Evolutionary conservation across 2,329 filamentous ascomycete species (phyloP).

Genomic region (Clarireedia paspali): DNA sequence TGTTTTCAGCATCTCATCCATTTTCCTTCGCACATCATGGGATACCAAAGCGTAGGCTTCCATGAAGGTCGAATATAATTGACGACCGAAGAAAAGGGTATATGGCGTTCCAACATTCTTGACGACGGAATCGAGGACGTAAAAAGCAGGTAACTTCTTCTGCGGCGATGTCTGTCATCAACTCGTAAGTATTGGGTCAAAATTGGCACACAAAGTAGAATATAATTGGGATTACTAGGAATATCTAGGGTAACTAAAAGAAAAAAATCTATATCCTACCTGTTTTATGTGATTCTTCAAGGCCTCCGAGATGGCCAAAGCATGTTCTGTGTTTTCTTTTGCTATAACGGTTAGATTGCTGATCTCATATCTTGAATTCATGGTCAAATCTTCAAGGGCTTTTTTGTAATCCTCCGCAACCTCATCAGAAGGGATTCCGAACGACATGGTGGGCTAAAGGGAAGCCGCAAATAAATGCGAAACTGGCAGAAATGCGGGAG

Average conservation of each 20-base stretch:
- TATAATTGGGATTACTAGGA: slow-evolving; percentile 13
- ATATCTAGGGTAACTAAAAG: slow-evolving; percentile 23
- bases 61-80: slow-evolving; percentile 93
- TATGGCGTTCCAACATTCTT: slow-evolving; percentile 99
- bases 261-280: slow-evolving; percentile 50
- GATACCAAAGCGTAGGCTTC: slow-evolving; percentile 90
- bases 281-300: slow-evolving; percentile 89
- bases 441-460: slow-evolving; percentile 49
- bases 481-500: slow-evolving; percentile 15
- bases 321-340: slow-evolving; percentile 94
- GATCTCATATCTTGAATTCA: slow-evolving; percentile 91
- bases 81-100: slow-evolving; percentile 86
- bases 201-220: slow-evolving; percentile 19
- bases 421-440: slow-evolving; percentile 58
- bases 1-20: slow-evolving; percentile 95
- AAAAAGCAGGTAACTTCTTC: slow-evolving; percentile 91
- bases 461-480: slow-evolving; percentile 19
- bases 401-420: slow-evolving; percentile 93
- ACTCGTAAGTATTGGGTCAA: slow-evolving; percentile 21
- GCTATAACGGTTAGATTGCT: slow-evolving; percentile 96
- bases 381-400: slow-evolving; percentile 82
- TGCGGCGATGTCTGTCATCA: slow-evolving; percentile 65
- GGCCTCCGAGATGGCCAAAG: slow-evolving; percentile 82
- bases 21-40: slow-evolving; percentile 70
- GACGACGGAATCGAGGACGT: slow-evolving; percentile 95